These are phyloP conservation scores for Pichiaceae sp. DNA, from an alignment of 1,139 yeast genomes.

Conservation along the genomic window DNA sequence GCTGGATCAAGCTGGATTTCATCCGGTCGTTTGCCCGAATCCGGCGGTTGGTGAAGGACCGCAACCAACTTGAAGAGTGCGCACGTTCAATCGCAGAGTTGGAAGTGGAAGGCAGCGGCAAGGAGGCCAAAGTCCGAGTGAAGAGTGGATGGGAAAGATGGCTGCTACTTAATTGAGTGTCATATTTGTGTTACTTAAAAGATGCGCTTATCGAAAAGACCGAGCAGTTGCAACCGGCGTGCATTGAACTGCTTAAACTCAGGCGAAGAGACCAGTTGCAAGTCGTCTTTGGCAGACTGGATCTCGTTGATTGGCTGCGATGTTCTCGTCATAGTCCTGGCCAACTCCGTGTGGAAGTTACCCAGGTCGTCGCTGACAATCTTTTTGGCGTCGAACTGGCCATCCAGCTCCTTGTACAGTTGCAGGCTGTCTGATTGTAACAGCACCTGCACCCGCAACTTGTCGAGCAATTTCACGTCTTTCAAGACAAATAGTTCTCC, in stretches of 20 bases:
- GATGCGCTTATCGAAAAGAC: slow-evolving; percentile 14
- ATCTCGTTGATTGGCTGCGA: background rate
- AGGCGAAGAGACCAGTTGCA: slow-evolving; percentile 11
- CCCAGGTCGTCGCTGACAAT: slow-evolving; percentile 7
- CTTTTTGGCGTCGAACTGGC: slow-evolving; percentile 7
- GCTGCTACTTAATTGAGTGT: too few species aligned
- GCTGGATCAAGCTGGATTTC: slow-evolving; percentile 56
- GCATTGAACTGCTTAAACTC: slow-evolving; percentile 15
- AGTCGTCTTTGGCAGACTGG: slow-evolving; percentile 6
- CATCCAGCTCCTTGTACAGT: slow-evolving; percentile 12
- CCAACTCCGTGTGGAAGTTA: slow-evolving; percentile 2
- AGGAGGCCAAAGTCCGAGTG: too few species aligned
- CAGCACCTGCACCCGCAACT: background rate
- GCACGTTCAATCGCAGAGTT: too few species aligned
- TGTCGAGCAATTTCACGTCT: background rate
- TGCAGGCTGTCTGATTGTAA: slow-evolving; percentile 8
- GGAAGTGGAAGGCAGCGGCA: too few species aligned
- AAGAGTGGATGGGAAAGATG: slow-evolving; percentile 36
- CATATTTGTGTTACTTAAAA: too few species aligned
- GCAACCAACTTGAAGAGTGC: too few species aligned
- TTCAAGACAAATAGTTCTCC: slow-evolving; percentile 3
- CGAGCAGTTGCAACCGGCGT: slow-evolving; percentile 15
- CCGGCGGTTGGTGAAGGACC: slow-evolving; percentile 33
- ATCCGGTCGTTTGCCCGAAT: slow-evolving; percentile 68
- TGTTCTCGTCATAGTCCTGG: background rate